These are phyloP conservation scores for Clavariopsis aquatica DNA, from an alignment of 495 filamentous ascomycete species.

Conservation along the genomic window DNA sequence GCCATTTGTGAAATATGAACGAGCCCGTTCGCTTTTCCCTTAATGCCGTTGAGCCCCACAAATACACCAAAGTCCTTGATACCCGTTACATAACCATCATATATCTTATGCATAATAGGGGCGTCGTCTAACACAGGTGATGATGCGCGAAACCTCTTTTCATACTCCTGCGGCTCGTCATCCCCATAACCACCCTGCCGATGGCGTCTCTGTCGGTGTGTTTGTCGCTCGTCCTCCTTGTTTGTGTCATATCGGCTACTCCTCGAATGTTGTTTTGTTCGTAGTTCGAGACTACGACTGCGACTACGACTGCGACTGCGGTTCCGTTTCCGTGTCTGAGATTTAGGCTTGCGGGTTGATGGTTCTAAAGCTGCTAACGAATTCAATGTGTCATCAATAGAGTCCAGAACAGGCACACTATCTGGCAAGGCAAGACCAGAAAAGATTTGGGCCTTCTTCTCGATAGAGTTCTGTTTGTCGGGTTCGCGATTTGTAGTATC, in stretches of 20 bases:
- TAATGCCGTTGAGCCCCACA: neutral
- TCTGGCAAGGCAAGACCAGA: neutral
- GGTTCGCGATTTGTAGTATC: neutral
- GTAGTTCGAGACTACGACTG: neutral
- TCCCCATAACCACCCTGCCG: neutral
- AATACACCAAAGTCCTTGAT: neutral
- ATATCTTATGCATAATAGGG: neutral
- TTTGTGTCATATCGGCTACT: conserved; percentile 1
- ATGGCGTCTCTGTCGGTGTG: conserved; percentile 3
- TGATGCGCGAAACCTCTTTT: neutral
- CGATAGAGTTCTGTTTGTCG: neutral
- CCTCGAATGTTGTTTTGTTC: conserved; percentile 3
- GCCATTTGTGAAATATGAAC: neutral
- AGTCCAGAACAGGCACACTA: neutral
- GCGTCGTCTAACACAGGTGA: neutral
- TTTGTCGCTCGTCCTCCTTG: neutral
- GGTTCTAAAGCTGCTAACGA: neutral
- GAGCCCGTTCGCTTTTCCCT: neutral
- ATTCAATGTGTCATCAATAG: neutral
- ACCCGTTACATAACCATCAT: neutral
- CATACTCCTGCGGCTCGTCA: neutral
- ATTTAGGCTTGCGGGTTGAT: neutral
- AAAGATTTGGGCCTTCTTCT: neutral
- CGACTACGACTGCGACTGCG: conserved; percentile 2
- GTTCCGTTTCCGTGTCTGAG: neutral